A percentile compares a stretch with the other conserved stretches of the same genome.
These are phyloP conservation scores for Chlorella sp. DNA, from an alignment of 139 green algal genomes.

Conservation along the genomic window DNA sequence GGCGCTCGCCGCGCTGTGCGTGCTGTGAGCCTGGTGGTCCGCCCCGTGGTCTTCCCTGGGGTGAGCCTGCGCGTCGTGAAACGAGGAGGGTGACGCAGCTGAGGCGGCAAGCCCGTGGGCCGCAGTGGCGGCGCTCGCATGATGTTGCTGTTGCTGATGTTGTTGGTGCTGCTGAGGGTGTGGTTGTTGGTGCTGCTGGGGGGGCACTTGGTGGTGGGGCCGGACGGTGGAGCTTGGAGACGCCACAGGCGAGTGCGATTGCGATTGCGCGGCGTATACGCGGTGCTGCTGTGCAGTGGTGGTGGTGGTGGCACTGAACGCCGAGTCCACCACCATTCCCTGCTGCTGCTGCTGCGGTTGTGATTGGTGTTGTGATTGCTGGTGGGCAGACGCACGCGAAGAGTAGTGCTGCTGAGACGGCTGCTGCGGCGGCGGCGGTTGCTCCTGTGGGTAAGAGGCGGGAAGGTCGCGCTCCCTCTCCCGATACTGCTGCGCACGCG, in stretches of 20 bases:
- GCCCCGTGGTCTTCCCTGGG: no score
- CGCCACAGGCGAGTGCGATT: background rate
- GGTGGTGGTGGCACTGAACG: background rate
- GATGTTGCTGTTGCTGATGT: conserved; percentile 10
- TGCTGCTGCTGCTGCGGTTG: background rate
- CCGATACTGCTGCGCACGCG: no score
- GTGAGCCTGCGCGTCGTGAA: no score
- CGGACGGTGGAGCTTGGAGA: background rate
- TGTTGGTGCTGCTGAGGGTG: conserved; percentile 4
- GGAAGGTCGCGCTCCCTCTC: no score
- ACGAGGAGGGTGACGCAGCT: no score
- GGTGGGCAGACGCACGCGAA: no score
- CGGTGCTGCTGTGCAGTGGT: background rate
- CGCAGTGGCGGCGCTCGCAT: conserved; percentile 4
- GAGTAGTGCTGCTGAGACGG: background rate
- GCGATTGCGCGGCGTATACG: background rate
- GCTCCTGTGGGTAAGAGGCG: background rate
- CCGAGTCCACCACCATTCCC: background rate
- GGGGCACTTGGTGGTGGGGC: background rate
- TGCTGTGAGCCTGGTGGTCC: no score
- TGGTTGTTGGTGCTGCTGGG: background rate
- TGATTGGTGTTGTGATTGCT: no score
- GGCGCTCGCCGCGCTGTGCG: no score
- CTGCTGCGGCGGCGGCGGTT: background rate
- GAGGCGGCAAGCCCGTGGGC: no score